Evolutionary conservation across 306 rosid genomes (phyloP).

Genomic region (Casuarina cunninghamiana): DNA sequence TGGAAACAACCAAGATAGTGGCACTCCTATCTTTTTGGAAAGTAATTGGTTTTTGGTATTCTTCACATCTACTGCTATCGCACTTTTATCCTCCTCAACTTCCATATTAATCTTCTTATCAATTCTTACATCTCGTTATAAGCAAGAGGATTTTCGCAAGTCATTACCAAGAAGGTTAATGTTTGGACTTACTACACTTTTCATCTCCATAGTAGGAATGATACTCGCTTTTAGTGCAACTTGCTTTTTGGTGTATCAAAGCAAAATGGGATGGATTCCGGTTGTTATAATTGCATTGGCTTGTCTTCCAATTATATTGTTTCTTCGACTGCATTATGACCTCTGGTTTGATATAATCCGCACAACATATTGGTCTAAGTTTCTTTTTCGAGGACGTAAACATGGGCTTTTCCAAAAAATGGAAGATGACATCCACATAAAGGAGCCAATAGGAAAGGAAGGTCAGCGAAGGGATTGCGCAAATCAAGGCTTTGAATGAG

Average conservation of each 20-base stretch:
- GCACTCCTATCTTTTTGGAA: no score
- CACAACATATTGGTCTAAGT: conserved; percentile 37
- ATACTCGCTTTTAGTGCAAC: conserved; percentile 41
- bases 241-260: background rate
- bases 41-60: conserved; percentile 12
- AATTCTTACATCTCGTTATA: conserved; percentile 51
- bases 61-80: no score
- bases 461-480: no score
- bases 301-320: conserved; percentile 38
- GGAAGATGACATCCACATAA: background rate
- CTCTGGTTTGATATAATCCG: conserved; percentile 39
- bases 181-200: conserved; percentile 20
- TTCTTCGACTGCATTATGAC: conserved; percentile 28
- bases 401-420: conserved; percentile 7
- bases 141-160: conserved; percentile 40
- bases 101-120: conserved; percentile 26
- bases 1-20: conserved; percentile 21
- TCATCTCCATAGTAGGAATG: conserved; percentile 51
- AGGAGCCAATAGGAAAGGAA: no score
- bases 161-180: conserved; percentile 40
- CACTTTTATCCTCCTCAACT: no score
- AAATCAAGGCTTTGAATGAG: no score
- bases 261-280: conserved; percentile 39
- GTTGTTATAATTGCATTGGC: conserved; percentile 28
- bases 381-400: conserved; percentile 36